Evolutionary conservation across 1,139 yeast species (phyloP).

Genomic region (Meyerozyma guilliermondii): DNA sequence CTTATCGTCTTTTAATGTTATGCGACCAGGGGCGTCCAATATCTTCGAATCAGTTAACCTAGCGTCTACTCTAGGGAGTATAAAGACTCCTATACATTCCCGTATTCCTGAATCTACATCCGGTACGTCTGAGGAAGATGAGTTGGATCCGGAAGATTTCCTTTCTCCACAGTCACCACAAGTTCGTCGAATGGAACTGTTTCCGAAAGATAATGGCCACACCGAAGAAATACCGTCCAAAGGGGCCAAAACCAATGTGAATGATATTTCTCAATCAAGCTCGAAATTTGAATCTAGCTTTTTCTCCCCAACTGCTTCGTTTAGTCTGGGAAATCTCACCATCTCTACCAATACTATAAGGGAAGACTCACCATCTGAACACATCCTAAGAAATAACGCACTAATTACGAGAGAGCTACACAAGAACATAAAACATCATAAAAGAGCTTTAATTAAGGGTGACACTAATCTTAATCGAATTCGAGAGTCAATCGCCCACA

Average conservation of each 20-base stretch:
- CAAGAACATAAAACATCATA: constrained; percentile 20
- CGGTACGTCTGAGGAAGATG: constrained; percentile 22
- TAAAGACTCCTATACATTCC: not conserved
- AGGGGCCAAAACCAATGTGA: not conserved
- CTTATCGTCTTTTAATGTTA: not conserved
- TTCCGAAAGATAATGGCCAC: too few relatives aligned
- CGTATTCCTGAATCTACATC: constrained; percentile 12
- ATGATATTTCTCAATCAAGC: not conserved
- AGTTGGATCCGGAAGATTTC: constrained; percentile 27
- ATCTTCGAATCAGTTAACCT: constrained; percentile 23
- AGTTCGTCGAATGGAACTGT: too few relatives aligned
- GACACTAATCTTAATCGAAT: constrained; percentile 23
- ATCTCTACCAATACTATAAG: not conserved
- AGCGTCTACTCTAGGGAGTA: constrained; percentile 9
- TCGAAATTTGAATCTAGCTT: constrained; percentile 6
- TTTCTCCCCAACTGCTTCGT: constrained; percentile 4
- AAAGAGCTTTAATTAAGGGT: constrained; percentile 22
- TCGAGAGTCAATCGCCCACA: constrained; percentile 22
- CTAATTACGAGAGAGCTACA: constrained; percentile 20
- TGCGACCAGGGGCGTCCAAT: constrained; percentile 7
- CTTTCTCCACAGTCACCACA: constrained; percentile 17
- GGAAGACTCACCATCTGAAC: constrained; percentile 10
- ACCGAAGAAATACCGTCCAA: not conserved
- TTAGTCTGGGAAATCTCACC: not conserved
- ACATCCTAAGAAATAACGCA: constrained; percentile 16